Evolutionary conservation across 1,139 yeast species (phyloP), one percentile per base, ranked within the genome.

Genomic region (Blastobotrys serpentis): DNA sequence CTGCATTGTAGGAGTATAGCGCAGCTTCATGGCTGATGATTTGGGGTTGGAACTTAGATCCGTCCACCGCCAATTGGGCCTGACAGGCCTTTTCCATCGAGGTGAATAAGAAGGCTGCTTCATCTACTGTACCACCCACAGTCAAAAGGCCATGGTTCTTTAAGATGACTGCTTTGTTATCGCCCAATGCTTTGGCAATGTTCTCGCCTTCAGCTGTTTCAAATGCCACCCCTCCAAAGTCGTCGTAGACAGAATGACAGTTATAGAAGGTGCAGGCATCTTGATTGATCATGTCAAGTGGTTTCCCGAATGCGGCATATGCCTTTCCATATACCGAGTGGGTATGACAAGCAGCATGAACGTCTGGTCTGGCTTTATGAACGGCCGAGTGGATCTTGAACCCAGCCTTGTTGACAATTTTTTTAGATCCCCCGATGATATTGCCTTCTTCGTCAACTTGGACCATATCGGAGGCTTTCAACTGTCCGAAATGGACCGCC

Each of bases 71-170:
- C 57, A 86, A 67, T 66, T 86, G 94, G n/a, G 79, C 78, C 59
- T 84, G 78, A 64, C 95, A 86, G 7, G 79, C 66, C 60, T 78
- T 76, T 62, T 86, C 95, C 78, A 82, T 71, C 52, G 84, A 70
- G 0, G 82, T 75, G 65, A 80, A 86, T 51, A 84, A 65, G 61
- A 79, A 82, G 2, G 92, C 94, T 2, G 95, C 94, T 68, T 86
- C 95, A 61, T 85, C 95, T 8, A 86, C 86, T 1, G 90, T 85
- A 30, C 69, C 56, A 7, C 95, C 95, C 2, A 83, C 86, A 1
- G 95, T 86, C 56, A 86, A 66, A 33, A 86, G 73, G n/a, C 95
- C 95, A 62, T 86, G 95, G 68, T 85, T 86, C 62, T 80, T 85
- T 57, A 86, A 73, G 56, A 86, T 82, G 23, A 81, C 76, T 3